Evolutionary conservation across 1,284 basidiomycete species (phyloP).

Genomic region (Boletus subluridellus): DNA sequence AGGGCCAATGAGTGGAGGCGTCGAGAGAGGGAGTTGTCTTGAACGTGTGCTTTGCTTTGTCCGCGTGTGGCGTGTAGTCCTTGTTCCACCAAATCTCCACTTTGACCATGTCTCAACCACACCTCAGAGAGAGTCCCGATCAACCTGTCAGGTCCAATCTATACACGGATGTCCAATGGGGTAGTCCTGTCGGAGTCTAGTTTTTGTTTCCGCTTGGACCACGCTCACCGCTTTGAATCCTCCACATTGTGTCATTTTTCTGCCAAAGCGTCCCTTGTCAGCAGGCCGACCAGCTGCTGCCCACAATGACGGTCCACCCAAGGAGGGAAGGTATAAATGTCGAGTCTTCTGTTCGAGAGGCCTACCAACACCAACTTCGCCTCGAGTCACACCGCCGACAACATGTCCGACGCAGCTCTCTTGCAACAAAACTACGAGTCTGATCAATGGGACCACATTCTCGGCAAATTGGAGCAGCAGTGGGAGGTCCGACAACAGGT

Average conservation of each 20-base stretch:
- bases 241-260: not conserved
- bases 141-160: not conserved
- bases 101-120: constrained; percentile 1
- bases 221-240: not conserved
- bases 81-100: constrained; percentile 11
- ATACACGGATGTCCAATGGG: not conserved
- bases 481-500: not conserved
- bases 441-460: constrained; percentile 3
- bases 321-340: constrained; percentile 14
- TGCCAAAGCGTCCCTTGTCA: constrained; percentile 12
- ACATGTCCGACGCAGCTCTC: constrained; percentile 8
- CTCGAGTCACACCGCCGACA: not conserved
- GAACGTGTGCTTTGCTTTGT: constrained; percentile 1
- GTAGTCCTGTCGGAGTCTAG: not conserved
- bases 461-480: not conserved
- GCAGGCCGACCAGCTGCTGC: not conserved
- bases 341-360: not conserved
- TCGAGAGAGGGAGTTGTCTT: not conserved
- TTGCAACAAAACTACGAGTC: not conserved
- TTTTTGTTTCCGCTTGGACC: constrained; percentile 15
- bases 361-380: not conserved
- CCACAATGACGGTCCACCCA: constrained; percentile 10
- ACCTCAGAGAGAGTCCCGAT: not conserved
- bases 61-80: not conserved
- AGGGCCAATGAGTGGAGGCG: constrained; percentile 31